Base-by-base conservation (phyloP, 345 rosid genomes). In the Leavenworthia alabamica region DNA sequence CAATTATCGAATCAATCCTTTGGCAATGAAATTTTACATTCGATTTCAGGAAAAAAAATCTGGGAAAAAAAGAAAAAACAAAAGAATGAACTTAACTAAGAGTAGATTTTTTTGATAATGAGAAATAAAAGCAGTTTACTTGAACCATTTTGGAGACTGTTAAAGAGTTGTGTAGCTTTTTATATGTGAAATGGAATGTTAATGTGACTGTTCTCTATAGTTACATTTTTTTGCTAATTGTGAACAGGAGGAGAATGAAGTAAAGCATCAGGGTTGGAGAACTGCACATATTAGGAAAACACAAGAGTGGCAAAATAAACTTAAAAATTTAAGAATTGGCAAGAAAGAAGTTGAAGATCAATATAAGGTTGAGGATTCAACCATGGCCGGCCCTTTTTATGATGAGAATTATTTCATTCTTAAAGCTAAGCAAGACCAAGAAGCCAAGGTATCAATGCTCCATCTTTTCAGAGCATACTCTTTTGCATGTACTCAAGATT, bases 221-320 rank as follows among this genome's bases (percentile, higher is more conserved):
- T 12, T 41, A 50, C 26, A 31, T 45, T 10, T 63, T 50, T 11
- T 49, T n/a, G n/a, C 49, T 63, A 28, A 36, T 37, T 64, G 27
- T 54, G 16, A 66, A 54, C 82, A 92, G 93, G 74, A 63, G 62
- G 62, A 48, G n/a, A n/a, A 74, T 47, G 94, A 80, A 71, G 83
- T 80, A 65, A 89, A 74, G 75, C 73, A 79, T 70, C 62, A 67
- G 17, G 81, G 79, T 66, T 80, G 95, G 96, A 85, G 72, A 66
- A 71, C 80, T 63, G 75, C 79, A 13, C 77, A 73, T 46, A 72
- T 80, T 61, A 82, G 81, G 55, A 77, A 72, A 11, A 92, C 82
- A 68, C 85, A 82, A 64, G 94, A 89, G 58, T 93, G 97, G 99
- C 96, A 93, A 57, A 86, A 80, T 64, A 85, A 75, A 64, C 64